These are phyloP conservation scores for Botryococcus braunii DNA, from an alignment of 163 green algal species.

Conservation along the genomic window DNA sequence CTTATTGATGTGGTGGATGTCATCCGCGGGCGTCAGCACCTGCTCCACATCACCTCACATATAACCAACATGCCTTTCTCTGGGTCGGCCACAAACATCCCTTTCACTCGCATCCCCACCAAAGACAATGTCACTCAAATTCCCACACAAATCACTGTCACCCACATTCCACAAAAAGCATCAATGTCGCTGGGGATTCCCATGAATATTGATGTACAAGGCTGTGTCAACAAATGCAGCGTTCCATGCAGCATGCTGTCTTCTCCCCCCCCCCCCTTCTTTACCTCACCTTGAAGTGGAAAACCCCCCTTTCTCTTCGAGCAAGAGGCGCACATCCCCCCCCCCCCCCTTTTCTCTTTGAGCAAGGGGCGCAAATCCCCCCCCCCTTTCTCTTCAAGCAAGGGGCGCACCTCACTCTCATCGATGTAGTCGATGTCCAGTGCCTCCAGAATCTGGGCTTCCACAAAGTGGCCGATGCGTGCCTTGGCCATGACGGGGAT, in stretches of 20 bases:
- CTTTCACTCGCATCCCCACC: not conserved
- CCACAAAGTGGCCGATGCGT: constrained; percentile 98
- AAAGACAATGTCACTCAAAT: no score
- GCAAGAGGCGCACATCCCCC: not conserved
- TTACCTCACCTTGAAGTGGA: no score
- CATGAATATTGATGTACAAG: no score
- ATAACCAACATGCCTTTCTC: no score
- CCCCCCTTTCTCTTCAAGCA: no score
- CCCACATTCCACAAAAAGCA: not conserved
- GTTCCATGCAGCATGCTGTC: no score
- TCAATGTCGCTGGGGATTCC: not conserved
- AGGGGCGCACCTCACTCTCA: constrained; percentile 80
- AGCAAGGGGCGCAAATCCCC: no score
- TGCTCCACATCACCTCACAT: constrained; percentile 30
- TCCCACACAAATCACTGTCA: no score
- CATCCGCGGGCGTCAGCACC: constrained; percentile 97
- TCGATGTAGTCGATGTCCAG: constrained; percentile 98
- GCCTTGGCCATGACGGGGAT: constrained; percentile 99
- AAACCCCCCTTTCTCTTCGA: not conserved
- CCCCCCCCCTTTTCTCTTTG: not conserved
- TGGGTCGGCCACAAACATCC: not conserved
- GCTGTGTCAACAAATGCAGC: no score
- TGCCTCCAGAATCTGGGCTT: constrained; percentile 97
- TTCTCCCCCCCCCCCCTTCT: no score
- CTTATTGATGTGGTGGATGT: constrained; percentile 99